Evolutionary conservation across 768 basidiomycete species (phyloP).

Genomic region (Lentinula boryana): DNA sequence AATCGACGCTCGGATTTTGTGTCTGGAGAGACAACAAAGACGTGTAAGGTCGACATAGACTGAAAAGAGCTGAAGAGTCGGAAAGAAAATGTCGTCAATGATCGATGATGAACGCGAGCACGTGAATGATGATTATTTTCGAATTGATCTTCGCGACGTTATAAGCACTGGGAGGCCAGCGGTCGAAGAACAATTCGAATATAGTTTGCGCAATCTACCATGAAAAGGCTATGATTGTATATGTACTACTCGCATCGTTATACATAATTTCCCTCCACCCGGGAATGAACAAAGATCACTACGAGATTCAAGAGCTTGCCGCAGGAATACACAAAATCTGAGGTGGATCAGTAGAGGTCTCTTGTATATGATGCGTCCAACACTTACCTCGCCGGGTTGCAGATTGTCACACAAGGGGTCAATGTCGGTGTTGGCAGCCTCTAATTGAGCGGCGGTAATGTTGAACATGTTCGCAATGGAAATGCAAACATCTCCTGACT

Average conservation of each 20-base stretch:
- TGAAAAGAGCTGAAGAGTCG: not conserved
- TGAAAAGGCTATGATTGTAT: no score
- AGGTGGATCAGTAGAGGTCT: not conserved
- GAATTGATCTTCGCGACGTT: no score
- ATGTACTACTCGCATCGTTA: no score
- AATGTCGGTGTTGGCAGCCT: slow-evolving; percentile 1
- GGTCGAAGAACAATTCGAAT: not conserved
- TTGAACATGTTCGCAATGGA: not conserved
- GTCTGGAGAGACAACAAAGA: slow-evolving; percentile 82
- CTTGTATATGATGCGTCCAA: not conserved
- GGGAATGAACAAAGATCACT: not conserved
- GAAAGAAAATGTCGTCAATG: no score
- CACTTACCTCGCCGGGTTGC: not conserved
- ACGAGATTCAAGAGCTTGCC: not conserved
- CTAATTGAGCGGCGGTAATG: not conserved
- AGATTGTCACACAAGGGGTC: not conserved
- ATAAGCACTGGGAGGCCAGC: no score
- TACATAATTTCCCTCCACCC: not conserved
- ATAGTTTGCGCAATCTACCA: no score
- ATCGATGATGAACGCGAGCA: not conserved
- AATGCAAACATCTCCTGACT: not conserved
- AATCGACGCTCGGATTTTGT: slow-evolving; percentile 87
- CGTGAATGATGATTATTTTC: not conserved
- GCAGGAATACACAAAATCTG: slow-evolving; percentile 2
- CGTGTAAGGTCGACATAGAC: slow-evolving; percentile 45